phyloP scores from a whole-genome alignment of 768 basidiomycete species.

The Goffeauzyma gilvescens region DNA sequence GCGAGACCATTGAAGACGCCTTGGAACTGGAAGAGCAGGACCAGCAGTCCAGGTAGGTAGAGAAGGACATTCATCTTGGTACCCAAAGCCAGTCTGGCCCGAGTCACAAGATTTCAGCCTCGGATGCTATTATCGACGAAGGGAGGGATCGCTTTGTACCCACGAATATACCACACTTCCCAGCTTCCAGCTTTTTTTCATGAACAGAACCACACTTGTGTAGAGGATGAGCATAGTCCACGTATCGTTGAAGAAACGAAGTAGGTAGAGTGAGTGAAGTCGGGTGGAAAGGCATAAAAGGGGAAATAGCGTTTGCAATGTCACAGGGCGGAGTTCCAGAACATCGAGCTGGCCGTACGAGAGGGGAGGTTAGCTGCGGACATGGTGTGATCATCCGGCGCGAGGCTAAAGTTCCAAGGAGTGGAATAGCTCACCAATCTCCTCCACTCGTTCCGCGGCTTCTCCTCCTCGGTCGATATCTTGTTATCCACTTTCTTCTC shows the following conservation, averaged over 20 bases:
- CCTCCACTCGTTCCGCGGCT: too few species aligned
- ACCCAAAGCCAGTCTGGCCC: conserved; percentile 53
- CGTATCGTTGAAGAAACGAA: conserved; percentile 88
- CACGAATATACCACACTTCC: conserved; percentile 35
- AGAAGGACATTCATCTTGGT: conserved; percentile 88
- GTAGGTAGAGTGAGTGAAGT: conserved; percentile 75
- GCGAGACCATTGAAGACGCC: conserved; percentile 20
- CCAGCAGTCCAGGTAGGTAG: conserved; percentile 70
- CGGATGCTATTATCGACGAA: not conserved
- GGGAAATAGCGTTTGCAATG: conserved; percentile 17
- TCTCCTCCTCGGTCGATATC: too few species aligned
- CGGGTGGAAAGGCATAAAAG: conserved; percentile 75
- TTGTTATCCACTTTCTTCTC: too few species aligned
- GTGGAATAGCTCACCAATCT: too few species aligned
- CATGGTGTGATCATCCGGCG: too few species aligned
- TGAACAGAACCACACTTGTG: conserved; percentile 48
- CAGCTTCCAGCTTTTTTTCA: conserved; percentile 42
- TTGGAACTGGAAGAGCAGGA: conserved; percentile 52
- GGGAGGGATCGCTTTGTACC: conserved; percentile 29
- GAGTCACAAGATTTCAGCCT: not conserved
- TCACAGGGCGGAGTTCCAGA: too few species aligned
- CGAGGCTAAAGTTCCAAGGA: too few species aligned
- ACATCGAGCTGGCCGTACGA: too few species aligned
- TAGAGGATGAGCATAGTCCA: conserved; percentile 41
- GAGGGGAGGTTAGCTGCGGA: too few species aligned